A percentile compares a stretch with the other conserved stretches of the same genome.
phyloP scores from a whole-genome alignment of 768 basidiomycete genomes.

The Boletus barrowsii region DNA sequence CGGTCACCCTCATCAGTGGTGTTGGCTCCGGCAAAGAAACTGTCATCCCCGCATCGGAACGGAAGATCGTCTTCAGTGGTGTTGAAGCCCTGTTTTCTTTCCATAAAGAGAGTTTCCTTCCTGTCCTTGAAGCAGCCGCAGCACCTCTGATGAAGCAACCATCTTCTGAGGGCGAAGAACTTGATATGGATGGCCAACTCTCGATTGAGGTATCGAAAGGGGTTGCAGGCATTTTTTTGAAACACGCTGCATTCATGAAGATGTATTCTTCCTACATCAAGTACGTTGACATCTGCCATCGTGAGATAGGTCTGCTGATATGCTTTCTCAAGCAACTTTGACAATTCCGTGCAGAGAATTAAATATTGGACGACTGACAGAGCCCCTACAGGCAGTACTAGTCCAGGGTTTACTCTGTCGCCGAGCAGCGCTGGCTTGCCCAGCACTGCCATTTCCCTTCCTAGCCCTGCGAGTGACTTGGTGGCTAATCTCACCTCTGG shows the following conservation, averaged over 20 bases:
- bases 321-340: conserved; percentile 70
- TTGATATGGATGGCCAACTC: conserved; percentile 69
- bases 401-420: conserved; percentile 38
- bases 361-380: conserved; percentile 78
- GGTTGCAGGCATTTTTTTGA: conserved; percentile 86
- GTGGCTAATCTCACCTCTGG: conserved; percentile 64
- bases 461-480: conserved; percentile 39
- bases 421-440: conserved; percentile 58
- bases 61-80: conserved; percentile 89
- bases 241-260: conserved; percentile 95
- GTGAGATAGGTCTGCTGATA: conserved; percentile 11
- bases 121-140: conserved; percentile 79
- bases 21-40: conserved; percentile 78
- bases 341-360: conserved; percentile 85
- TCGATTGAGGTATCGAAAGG: conserved; percentile 73
- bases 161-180: conserved; percentile 41
- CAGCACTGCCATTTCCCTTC: conserved; percentile 50
- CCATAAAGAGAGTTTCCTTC: conserved; percentile 90
- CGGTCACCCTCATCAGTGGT: conserved; percentile 67
- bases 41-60: conserved; percentile 78
- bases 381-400: conserved; percentile 35
- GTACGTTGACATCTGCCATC: conserved; percentile 42
- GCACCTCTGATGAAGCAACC: conserved; percentile 57
- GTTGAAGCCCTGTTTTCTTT: conserved; percentile 88
- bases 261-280: conserved; percentile 99